These are phyloP conservation scores for Plantago rigida DNA, from an alignment of 305 asterid genomes.

Conservation along the genomic window DNA sequence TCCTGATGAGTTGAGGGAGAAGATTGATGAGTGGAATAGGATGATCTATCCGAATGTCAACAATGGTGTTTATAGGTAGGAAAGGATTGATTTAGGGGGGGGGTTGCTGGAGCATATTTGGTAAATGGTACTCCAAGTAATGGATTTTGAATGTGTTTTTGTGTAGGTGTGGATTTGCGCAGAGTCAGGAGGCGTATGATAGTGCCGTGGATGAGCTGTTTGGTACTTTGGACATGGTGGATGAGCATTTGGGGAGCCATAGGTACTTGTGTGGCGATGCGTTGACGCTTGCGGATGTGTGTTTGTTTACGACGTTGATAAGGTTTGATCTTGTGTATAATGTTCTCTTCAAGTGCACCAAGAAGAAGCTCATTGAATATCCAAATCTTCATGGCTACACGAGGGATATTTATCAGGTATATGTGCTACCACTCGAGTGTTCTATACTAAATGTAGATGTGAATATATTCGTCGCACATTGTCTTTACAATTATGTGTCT, in stretches of 20 bases:
- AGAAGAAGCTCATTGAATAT: constrained; percentile 73
- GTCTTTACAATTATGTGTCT: too few species aligned
- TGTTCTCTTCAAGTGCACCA: constrained; percentile 83
- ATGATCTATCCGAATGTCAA: constrained; percentile 63
- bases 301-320: constrained; percentile 76
- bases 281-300: constrained; percentile 74
- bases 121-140: too few species aligned
- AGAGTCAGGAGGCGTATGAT: constrained; percentile 79
- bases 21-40: constrained; percentile 64
- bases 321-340: constrained; percentile 77
- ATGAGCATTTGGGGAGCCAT: constrained; percentile 48
- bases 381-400: constrained; percentile 58
- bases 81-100: too few species aligned
- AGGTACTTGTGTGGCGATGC: constrained; percentile 71
- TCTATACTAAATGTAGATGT: background rate
- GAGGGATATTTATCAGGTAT: constrained; percentile 82
- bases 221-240: constrained; percentile 46
- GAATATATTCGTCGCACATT: background rate
- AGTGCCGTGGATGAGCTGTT: constrained; percentile 53
- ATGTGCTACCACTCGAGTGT: background rate
- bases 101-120: too few species aligned
- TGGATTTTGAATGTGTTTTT: background rate
- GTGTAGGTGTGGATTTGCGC: constrained; percentile 85
- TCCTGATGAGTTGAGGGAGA: constrained; percentile 42
- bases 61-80: constrained; percentile 79